phyloP scores from a whole-genome alignment of 2,329 filamentous ascomycete species.

The Dothiorella sarmentorum region DNA sequence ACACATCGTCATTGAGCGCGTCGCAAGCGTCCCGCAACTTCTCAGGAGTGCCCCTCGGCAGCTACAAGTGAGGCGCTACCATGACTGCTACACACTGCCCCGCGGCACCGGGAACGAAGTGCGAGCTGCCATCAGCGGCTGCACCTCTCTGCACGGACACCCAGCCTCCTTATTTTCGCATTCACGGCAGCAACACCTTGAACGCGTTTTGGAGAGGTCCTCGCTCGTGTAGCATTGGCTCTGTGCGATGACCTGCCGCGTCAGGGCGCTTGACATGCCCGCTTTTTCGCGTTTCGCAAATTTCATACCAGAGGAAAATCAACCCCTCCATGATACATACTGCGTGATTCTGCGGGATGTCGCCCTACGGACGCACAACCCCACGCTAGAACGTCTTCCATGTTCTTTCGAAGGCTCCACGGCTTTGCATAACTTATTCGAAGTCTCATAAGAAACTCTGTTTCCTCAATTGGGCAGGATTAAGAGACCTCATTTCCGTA shows the following conservation, averaged over 20 bases:
- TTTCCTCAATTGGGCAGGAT: not conserved
- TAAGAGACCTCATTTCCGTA: constrained; percentile 12
- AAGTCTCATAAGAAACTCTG: constrained; percentile 7
- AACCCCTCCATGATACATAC: constrained; percentile 12
- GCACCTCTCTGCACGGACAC: not conserved
- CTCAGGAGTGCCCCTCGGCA: no score
- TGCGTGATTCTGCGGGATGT: constrained; percentile 13
- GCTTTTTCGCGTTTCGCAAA: constrained; percentile 15
- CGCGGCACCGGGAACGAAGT: not conserved
- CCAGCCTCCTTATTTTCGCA: constrained; percentile 13
- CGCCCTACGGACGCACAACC: constrained; percentile 23
- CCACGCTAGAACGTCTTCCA: constrained; percentile 35
- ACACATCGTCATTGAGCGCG: constrained; percentile 11
- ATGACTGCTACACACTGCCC: constrained; percentile 1
- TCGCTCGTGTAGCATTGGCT: constrained; percentile 4
- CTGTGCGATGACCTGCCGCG: constrained; percentile 6
- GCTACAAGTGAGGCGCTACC: not conserved
- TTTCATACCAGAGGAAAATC: constrained; percentile 15
- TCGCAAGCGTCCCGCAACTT: no score
- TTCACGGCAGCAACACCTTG: constrained; percentile 9
- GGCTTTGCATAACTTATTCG: constrained; percentile 14
- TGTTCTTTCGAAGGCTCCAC: constrained; percentile 21
- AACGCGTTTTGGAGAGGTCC: constrained; percentile 3
- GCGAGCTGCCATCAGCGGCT: not conserved
- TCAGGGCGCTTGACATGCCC: not conserved